Percentiles rank a stretch among this genome's conserved stretches.
Conservation (phyloP, 2,329 filamentous ascomycete species). For the Teratosphaeria gauchensis region DNA sequence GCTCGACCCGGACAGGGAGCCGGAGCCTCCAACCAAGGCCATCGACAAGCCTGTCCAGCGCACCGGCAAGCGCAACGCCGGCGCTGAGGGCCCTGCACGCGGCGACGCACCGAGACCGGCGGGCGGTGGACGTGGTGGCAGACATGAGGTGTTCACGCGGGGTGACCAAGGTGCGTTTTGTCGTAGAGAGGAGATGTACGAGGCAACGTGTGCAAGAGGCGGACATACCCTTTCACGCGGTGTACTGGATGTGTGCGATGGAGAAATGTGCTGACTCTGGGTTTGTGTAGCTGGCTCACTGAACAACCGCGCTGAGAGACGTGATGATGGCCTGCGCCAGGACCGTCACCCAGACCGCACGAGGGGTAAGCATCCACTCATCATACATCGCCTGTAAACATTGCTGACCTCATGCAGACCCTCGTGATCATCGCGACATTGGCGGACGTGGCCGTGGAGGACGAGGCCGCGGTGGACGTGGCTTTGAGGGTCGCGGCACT, state of each 20-base stretch:
- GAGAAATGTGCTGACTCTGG: neutral
- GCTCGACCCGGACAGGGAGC: conserved; percentile 62
- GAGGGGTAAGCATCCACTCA: conserved; percentile 22
- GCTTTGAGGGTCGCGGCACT: conserved; percentile 38
- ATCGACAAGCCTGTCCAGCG: conserved; percentile 74
- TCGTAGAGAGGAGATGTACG: neutral
- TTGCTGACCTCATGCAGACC: conserved; percentile 14
- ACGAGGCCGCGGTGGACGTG: conserved; percentile 39
- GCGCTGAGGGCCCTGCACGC: conserved; percentile 54
- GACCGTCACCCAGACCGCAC: conserved; percentile 34
- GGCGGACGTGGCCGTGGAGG: conserved; percentile 29
- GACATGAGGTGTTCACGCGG: conserved; percentile 54
- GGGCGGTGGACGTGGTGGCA: conserved; percentile 39
- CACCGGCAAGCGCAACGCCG: conserved; percentile 77
- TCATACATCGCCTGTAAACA: conserved; percentile 33
- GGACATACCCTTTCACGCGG: neutral
- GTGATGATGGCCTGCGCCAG: conserved; percentile 54
- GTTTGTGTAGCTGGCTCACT: conserved; percentile 52
- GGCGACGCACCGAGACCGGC: conserved; percentile 26
- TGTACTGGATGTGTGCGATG: neutral
- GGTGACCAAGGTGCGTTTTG: conserved; percentile 74
- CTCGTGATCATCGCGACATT: conserved; percentile 13
- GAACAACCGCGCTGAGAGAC: conserved; percentile 72
- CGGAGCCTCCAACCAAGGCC: conserved; percentile 73
- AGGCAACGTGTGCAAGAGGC: neutral